Conservation (phyloP, 805 yeast species). For the Candida insectalens region DNA sequence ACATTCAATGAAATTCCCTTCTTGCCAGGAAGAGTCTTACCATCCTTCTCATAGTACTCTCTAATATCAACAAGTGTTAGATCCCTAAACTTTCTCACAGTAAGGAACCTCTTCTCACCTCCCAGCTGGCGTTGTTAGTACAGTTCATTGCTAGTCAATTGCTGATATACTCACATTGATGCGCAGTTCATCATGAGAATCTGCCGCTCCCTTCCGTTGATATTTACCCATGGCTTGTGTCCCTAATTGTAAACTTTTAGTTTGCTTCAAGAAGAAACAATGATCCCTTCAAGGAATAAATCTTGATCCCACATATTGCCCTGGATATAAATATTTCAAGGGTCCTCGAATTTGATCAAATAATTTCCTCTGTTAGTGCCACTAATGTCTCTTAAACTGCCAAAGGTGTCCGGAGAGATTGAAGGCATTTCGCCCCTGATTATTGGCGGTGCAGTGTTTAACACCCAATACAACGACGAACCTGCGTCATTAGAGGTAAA, state of each 20-base stretch:
- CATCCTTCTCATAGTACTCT: conserved; percentile 60
- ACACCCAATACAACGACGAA: conserved; percentile 64
- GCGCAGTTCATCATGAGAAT: too few relatives aligned
- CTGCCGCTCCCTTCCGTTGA: too few relatives aligned
- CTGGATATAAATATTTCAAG: too few relatives aligned
- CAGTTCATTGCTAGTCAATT: too few relatives aligned
- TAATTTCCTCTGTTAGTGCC: background rate
- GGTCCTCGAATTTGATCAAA: background rate
- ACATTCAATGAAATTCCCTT: conserved; percentile 60
- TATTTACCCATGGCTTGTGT: too few relatives aligned
- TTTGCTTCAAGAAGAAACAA: too few relatives aligned
- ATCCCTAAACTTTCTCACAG: conserved; percentile 65
- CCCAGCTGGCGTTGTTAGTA: conserved; percentile 14
- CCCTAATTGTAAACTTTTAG: too few relatives aligned
- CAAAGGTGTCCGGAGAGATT: conserved; percentile 17
- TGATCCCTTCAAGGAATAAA: background rate
- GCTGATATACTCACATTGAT: too few relatives aligned
- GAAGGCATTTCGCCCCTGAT: conserved; percentile 45
- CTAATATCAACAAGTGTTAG: conserved; percentile 69
- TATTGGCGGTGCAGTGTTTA: conserved; percentile 86
- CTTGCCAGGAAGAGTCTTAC: conserved; percentile 67
- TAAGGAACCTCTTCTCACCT: conserved; percentile 52
- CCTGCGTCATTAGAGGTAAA: conserved; percentile 52
- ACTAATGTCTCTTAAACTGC: conserved; percentile 12
- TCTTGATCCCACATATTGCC: too few relatives aligned